Evolutionary conservation across 257 asterid species (phyloP).

Genomic region (Vinca minor): DNA sequence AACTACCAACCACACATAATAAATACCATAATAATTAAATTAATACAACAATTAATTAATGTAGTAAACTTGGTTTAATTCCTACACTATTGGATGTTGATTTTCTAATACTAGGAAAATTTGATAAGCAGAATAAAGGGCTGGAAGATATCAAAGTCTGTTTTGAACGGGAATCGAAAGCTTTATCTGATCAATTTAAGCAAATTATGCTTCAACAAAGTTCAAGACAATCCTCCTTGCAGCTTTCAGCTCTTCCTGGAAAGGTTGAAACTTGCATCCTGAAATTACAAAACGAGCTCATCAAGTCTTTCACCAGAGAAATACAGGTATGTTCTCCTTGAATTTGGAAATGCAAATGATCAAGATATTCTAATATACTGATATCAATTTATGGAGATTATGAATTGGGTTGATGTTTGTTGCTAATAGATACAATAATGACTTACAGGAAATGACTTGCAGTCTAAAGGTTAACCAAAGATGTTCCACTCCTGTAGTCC

Average conservation of each 20-base stretch:
- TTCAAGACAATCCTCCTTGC: conserved; percentile 32
- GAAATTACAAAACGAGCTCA: conserved; percentile 44
- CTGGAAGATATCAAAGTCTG: conserved; percentile 68
- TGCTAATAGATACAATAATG: conserved; percentile 18
- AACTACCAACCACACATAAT: too few relatives aligned
- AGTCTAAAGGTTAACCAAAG: conserved; percentile 34
- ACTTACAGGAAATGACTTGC: conserved; percentile 49
- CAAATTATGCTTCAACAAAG: conserved; percentile 38
- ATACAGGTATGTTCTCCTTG: conserved; percentile 48
- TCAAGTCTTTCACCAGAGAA: conserved; percentile 45
- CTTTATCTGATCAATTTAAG: conserved; percentile 47
- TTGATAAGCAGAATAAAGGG: conserved; percentile 52
- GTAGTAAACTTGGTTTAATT: too few relatives aligned
- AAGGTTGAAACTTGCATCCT: conserved; percentile 41
- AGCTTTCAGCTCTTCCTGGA: conserved; percentile 45
- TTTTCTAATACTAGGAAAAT: conserved; percentile 23
- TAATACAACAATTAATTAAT: too few relatives aligned
- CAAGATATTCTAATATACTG: background rate
- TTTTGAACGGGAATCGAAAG: conserved; percentile 42
- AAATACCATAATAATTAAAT: too few relatives aligned
- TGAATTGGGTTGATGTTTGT: conserved; percentile 19
- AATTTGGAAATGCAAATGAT: background rate
- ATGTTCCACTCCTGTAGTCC: conserved; percentile 28
- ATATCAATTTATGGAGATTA: too few relatives aligned
- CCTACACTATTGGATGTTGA: conserved; percentile 11